Base-by-base conservation (phyloP, 345 rosid genomes). In the Eucalyptus sp. region DNA sequence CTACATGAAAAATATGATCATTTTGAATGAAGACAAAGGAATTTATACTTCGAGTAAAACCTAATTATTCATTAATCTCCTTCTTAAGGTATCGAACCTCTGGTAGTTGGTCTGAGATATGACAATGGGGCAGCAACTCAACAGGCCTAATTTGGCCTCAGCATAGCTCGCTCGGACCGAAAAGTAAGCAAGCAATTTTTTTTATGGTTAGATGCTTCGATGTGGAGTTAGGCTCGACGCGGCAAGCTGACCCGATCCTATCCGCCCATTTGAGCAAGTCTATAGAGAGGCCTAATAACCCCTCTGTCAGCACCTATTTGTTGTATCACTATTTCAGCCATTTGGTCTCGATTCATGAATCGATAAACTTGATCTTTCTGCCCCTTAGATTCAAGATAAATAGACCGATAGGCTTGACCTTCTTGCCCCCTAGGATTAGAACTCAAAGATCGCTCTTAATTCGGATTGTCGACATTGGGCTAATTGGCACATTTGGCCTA, bases 311-410 rank as follows among this genome's bases (percentile, higher is more conserved):
- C 29, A 58, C 29, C 64, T 58, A 58, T 10, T 24, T 5, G n/a
- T 25, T 25, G n/a, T 58, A 25, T 51, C 22, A 51, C 56, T 51
- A 51, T 51, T 51, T 51, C 56, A 51, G 56, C 56, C 0, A 60
- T 0, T 27, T 5, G 29, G 60, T 27, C 29, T 62, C 17, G 31
- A 62, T 62, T 29, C 33, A 62, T 27, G 8, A 29, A 12, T 0
- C 8, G 0, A 62, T 62, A 29, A 62, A 29, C 17, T 5, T 62
- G 17, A 29, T 29, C 0, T 62, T 29, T 2, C 16, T 27, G 4
- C 17, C 68, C 68, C 68, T 14, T 13, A 29, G 31, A 27, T 60
- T 60, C 66, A 60, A 27, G 66, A 60, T 60, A 60, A 3, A 62
- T 27, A 62, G 33, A 9, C 4, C 33, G 33, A 13, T 62, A 2